Evolutionary conservation across 2,329 filamentous ascomycete species (phyloP).

Genomic region (Botryosphaeria dothidea): DNA sequence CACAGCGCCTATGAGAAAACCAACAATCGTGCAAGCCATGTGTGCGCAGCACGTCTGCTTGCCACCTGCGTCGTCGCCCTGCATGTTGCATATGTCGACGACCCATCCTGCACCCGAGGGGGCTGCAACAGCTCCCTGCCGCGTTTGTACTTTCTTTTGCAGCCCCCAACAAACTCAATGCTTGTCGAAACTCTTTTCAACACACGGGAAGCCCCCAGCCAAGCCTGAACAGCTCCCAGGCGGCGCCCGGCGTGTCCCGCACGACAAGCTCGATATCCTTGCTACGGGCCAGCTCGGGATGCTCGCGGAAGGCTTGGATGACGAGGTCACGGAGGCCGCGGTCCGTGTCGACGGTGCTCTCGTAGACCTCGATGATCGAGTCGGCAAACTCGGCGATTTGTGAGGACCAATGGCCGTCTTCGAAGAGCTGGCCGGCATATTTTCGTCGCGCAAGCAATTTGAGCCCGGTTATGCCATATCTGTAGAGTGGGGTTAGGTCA

Average conservation of each 20-base stretch:
- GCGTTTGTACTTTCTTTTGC: not conserved
- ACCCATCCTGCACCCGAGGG: not conserved
- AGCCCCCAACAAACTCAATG: not conserved
- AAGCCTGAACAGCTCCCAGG: slow-evolving; percentile 51
- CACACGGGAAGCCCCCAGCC: slow-evolving; percentile 47
- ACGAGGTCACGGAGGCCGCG: slow-evolving; percentile 50
- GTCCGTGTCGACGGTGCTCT: slow-evolving; percentile 51
- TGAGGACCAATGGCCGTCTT: slow-evolving; percentile 41
- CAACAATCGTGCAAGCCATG: not conserved
- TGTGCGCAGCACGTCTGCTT: not conserved
- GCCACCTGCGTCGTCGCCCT: slow-evolving; percentile 5
- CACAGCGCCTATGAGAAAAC: not conserved
- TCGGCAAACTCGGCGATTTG: slow-evolving; percentile 47
- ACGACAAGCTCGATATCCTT: slow-evolving; percentile 48
- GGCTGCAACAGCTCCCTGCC: not conserved
- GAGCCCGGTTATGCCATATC: slow-evolving; percentile 49
- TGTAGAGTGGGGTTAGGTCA: slow-evolving; percentile 22
- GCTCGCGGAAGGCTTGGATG: slow-evolving; percentile 48
- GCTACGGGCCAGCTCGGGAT: slow-evolving; percentile 47
- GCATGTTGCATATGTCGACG: slow-evolving; percentile 3
- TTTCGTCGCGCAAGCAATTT: slow-evolving; percentile 49
- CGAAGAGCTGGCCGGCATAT: slow-evolving; percentile 44
- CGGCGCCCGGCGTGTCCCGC: slow-evolving; percentile 47
- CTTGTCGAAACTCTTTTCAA: not conserved
- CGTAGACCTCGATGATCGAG: slow-evolving; percentile 51